Base-by-base conservation (phyloP, 2,329 filamentous ascomycete species). In the Metarhizium guizhouense region DNA sequence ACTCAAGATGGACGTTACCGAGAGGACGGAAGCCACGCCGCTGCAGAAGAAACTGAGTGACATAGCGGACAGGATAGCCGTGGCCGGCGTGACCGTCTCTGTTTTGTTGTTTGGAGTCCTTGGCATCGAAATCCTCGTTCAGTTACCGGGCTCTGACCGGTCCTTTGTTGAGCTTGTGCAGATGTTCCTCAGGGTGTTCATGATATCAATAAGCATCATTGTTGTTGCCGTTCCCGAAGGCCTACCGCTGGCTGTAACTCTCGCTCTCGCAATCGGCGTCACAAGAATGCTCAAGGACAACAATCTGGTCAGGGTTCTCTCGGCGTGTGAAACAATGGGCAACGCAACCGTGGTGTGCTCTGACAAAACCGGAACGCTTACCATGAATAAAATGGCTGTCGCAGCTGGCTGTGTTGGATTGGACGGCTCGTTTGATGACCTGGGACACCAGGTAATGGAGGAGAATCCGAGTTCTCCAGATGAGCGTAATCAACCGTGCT, bases 261-360 rank as follows among this genome's bases (percentile, higher is more conserved):
- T 87, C 2, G 83, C 85, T 2, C 69, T 88, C 43, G 84, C 84
- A 16, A 87, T 87, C 64, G 85, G 84, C 10, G 87, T 84, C 0
- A 86, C 81, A 43, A 78, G 83, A 49, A 86, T 88, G 81, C 71
- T 86, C 38, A 84, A 84, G 63, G 85, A 87, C 66, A 86, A 86
- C 71, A 87, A 87, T 60, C 70, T 87, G 45, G 85, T 87, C 16
- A 81, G 84, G 58, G 75, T 86, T 47, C 75, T 87, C 16, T 79
- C 83, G 57, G 84, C 84, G 56, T 87, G 84, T 67, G 85, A 88
- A 65, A 86, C 84, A 6, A 87, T 88, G 84, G 85, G 85, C 2
- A 87, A 87, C 62, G 83, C 82, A 3, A 85, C 82, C 1, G 87
- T 86, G 0, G 85, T 92, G 51, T 93, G 88, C 71, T 91, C 87